Base-by-base conservation (phyloP, 2,329 filamentous ascomycete species). In the Thelonectria rubi region DNA sequence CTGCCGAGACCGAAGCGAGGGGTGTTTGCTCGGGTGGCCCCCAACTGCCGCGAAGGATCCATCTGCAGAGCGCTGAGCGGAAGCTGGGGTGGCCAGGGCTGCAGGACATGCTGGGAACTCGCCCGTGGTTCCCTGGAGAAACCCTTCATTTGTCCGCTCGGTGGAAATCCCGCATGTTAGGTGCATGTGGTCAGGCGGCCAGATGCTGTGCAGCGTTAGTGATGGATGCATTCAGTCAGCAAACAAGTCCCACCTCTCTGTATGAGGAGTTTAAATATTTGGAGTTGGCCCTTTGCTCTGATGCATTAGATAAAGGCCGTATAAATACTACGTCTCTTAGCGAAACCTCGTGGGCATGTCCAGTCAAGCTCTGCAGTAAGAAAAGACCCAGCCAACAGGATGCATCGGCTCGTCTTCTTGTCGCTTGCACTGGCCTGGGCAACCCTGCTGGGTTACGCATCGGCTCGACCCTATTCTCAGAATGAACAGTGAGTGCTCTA, bases 351-450 rank as follows among this genome's bases (percentile, higher is more conserved):
- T 30, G 26, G 26, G 5, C 26, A 30, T 30, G 4, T 9, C 7
- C 26, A 9, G 26, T 5, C 7, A 30, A 9, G 26, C 7, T 9
- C 26, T 30, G 5, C 7, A 30, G 26, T 5, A 2, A 30, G 21
- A n/a, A n/a, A n/a, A n/a, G n/a, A n/a, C n/a, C n/a, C n/a, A n/a
- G n/a, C n/a, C n/a, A n/a, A n/a, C n/a, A n/a, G n/a, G n/a, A 52
- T 52, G 49, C 21, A 52, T 18, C 14, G 40, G 10, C 49, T 37
- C 17, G 20, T 52, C 34, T 37, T 37, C 9, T 17, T 42, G 48
- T 51, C 48, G 14, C 6, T 37, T 42, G 49, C 49, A 15, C 14
- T 52, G 34, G 49, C 34, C 15, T 52, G 49, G 49, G 49, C 49
- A 15, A 3, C 49, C 11, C 21, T 52, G 9, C 15, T 52, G 8